A percentile compares a stretch with the other conserved stretches of the same genome.
Evolutionary conservation across 148 eudicot species (phyloP).

Genomic region (Chenopodium suecicum): DNA sequence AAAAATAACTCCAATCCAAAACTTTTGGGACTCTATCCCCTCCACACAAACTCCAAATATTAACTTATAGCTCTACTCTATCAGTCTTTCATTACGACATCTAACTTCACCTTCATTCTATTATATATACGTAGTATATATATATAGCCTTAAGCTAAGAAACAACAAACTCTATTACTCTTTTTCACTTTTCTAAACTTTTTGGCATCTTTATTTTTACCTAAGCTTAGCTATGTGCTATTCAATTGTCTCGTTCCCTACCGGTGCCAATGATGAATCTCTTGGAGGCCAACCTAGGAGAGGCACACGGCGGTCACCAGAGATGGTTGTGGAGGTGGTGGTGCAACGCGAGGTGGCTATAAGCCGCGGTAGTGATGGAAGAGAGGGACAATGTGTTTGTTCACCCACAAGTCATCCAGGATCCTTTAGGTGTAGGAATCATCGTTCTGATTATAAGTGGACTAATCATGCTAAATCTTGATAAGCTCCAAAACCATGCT

Average conservation of each 20-base stretch:
- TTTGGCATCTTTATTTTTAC: background rate
- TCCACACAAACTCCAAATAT: conserved; percentile 21
- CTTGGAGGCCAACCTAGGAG: background rate
- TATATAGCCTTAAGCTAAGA: background rate
- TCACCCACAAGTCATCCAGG: conserved; percentile 32
- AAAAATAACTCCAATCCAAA: background rate
- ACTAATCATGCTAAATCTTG: background rate
- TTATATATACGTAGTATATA: too few relatives aligned
- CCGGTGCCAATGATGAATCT: background rate
- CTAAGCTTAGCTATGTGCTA: conserved; percentile 19
- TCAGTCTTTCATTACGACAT: background rate
- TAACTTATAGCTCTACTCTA: background rate
- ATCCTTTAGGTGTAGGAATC: conserved; percentile 36
- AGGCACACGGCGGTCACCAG: conserved; percentile 1
- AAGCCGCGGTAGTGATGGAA: background rate
- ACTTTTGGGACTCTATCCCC: conserved; percentile 12
- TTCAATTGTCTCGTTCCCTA: background rate
- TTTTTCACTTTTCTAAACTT: background rate
- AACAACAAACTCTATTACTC: background rate
- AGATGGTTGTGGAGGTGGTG: background rate
- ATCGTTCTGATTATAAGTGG: conserved; percentile 30
- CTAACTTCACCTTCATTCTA: background rate
- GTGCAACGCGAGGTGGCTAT: background rate
- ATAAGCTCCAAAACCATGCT: background rate
- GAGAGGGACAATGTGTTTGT: conserved; percentile 24